These are phyloP conservation scores for Arthroderma sp. DNA, from an alignment of 2,329 filamentous ascomycete genomes.

Conservation along the genomic window DNA sequence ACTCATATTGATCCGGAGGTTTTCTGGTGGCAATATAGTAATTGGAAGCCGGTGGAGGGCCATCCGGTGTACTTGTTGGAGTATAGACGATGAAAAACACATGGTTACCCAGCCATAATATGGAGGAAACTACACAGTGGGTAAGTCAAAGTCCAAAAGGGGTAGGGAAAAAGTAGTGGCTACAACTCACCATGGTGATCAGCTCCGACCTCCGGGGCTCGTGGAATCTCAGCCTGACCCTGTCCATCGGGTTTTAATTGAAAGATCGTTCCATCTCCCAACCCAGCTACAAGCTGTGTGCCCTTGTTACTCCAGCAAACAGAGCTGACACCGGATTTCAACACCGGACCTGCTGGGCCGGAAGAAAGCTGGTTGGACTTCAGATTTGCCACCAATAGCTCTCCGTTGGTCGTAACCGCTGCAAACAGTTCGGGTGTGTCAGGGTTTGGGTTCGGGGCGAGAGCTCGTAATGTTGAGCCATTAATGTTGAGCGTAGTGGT, in stretches of 20 bases:
- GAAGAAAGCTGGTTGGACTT: slow-evolving; percentile 50
- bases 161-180: not conserved
- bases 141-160: not conserved
- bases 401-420: slow-evolving; percentile 66
- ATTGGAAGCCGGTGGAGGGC: slow-evolving; percentile 49
- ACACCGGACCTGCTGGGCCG: slow-evolving; percentile 49
- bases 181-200: slow-evolving; percentile 52
- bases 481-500: slow-evolving; percentile 68
- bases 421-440: slow-evolving; percentile 54
- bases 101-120: slow-evolving; percentile 81
- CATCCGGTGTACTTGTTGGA: slow-evolving; percentile 43
- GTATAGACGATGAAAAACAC: slow-evolving; percentile 73
- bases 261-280: slow-evolving; percentile 63
- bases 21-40: slow-evolving; percentile 70
- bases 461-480: slow-evolving; percentile 56
- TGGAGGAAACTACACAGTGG: slow-evolving; percentile 49
- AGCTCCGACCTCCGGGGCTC: slow-evolving; percentile 53
- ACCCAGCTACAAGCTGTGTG: slow-evolving; percentile 81
- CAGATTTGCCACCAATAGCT: slow-evolving; percentile 73
- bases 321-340: slow-evolving; percentile 68
- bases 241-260: slow-evolving; percentile 77
- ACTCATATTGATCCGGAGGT: slow-evolving; percentile 44
- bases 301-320: slow-evolving; percentile 85
- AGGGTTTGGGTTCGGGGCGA: slow-evolving; percentile 83
- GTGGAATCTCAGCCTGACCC: slow-evolving; percentile 65